Evolutionary conservation across 2,329 filamentous ascomycete species (phyloP).

Genomic region (Thyridium curvatum): DNA sequence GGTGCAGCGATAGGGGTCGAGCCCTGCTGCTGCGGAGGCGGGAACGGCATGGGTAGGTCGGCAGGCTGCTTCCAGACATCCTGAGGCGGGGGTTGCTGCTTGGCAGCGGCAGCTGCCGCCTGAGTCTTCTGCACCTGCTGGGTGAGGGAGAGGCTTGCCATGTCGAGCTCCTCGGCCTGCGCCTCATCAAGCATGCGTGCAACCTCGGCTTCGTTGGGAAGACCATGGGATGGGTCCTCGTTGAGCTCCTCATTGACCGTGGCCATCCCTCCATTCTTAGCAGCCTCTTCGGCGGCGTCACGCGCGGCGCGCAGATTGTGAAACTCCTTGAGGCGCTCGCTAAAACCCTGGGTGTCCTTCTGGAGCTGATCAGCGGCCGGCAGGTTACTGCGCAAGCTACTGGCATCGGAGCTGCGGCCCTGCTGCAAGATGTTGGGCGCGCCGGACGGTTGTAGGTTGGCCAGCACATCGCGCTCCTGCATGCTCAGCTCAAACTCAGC

Average conservation of each 20-base stretch:
- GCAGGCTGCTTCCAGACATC: constrained; percentile 50
- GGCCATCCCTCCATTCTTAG: constrained; percentile 16
- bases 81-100: constrained; percentile 51
- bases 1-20: constrained; percentile 80
- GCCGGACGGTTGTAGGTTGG: constrained; percentile 23
- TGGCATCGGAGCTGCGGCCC: constrained; percentile 20
- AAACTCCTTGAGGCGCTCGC: constrained; percentile 76
- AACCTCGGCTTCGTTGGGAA: constrained; percentile 2
- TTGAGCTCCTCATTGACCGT: constrained; percentile 11
- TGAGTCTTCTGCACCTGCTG: constrained; percentile 79
- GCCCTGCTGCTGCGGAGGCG: constrained; percentile 62
- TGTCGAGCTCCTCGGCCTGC: not conserved
- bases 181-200: constrained; percentile 6
- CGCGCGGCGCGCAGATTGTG: constrained; percentile 69
- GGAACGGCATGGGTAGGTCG: constrained; percentile 72
- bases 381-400: constrained; percentile 36
- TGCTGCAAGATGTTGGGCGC: too few species aligned
- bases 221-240: constrained; percentile 3
- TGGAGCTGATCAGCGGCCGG: constrained; percentile 44
- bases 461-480: constrained; percentile 47
- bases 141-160: constrained; percentile 56
- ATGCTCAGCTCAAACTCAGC: constrained; percentile 51
- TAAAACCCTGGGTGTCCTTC: constrained; percentile 52
- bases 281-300: constrained; percentile 43
- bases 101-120: constrained; percentile 36